These are phyloP conservation scores for Colletotrichum tofieldiae DNA, from an alignment of 2,329 filamentous ascomycete species.

Conservation along the genomic window DNA sequence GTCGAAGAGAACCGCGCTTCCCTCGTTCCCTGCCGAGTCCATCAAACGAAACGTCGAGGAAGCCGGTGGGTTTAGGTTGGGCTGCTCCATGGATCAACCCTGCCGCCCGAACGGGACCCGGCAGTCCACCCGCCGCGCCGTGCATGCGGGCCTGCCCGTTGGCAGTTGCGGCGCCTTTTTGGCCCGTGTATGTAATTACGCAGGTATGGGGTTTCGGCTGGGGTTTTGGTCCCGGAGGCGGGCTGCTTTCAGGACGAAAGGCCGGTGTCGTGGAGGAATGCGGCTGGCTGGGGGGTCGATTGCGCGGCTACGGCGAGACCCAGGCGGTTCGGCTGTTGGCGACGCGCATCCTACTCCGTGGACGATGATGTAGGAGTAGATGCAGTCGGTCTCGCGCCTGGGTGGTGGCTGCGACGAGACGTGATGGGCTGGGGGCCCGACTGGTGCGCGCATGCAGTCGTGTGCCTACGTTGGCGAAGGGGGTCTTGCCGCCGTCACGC, in stretches of 20 bases:
- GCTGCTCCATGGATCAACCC: constrained; percentile 34
- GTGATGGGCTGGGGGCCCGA: too few relatives aligned
- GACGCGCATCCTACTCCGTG: too few relatives aligned
- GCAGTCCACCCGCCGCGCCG: constrained; percentile 42
- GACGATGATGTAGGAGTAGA: too few relatives aligned
- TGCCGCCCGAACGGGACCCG: not conserved
- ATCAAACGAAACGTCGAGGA: not conserved
- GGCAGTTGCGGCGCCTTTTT: constrained; percentile 41
- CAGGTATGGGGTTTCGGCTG: not conserved
- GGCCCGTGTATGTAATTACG: constrained; percentile 21
- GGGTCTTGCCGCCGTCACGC: too few relatives aligned
- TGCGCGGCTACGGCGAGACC: constrained; percentile 50
- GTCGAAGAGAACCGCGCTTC: not conserved
- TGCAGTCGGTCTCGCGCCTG: too few relatives aligned
- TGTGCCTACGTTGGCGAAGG: too few relatives aligned
- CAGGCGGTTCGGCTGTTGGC: not conserved
- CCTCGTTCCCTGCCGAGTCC: not conserved
- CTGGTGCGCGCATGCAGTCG: too few relatives aligned
- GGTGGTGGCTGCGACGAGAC: too few relatives aligned
- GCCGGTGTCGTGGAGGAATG: constrained; percentile 44
- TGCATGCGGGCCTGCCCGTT: constrained; percentile 42
- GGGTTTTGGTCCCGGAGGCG: not conserved
- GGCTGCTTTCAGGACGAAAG: not conserved
- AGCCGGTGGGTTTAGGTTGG: not conserved
- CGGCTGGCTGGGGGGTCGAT: constrained; percentile 46